Evolutionary conservation across 192 early-diverging fungal species (phyloP), one percentile per base, ranked within the genome.

Genomic region (Funneliformis geosporum): DNA sequence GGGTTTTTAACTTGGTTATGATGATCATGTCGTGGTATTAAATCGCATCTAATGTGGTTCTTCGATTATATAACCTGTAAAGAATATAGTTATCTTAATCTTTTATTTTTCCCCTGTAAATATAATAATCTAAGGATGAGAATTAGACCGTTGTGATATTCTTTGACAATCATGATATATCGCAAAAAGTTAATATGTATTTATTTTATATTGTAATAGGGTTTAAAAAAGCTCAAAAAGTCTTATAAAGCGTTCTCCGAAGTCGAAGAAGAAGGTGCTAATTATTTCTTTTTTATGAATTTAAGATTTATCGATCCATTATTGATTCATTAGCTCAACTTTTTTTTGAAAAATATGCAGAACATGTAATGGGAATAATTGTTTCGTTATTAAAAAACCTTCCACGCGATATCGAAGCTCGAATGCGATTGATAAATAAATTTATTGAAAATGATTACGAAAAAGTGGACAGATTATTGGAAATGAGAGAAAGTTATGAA

Each of bases 351-450:
- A 33, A 10, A 44, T 25, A 46, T 50, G n/a, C 68, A 91, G 97
- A 98, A 76, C 96, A 97, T 78, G 85, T 94, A 0, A 84, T 96
- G 6, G 92, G 95, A 60, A 95, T 97, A 68, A 84, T 99, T 55
- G 84, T 92, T 12, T 94, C 93, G 28, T 83, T 99, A 18, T 87
- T 98, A 74, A 88, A 90, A 43, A 88, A 92, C 44, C 83, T 96
- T 4, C 85, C 88, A 14, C 61, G 83, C 12, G 84, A 86, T 42
- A 86, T 91, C 8, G 89, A 90, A 21, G 83, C 89, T 55, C 90
- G 92, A 18, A 86, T 90, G 78, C 89, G 96, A 21, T 81, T 99
- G 25, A 68, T 96, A 23, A 84, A 86, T 50, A 98, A 99, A 86
- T 97, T 99, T 82, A 83, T 88, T 18, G 92, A 95, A 80, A 85